phyloP scores from a whole-genome alignment of 163 green algal genomes.

The Chloromonas sp. region DNA sequence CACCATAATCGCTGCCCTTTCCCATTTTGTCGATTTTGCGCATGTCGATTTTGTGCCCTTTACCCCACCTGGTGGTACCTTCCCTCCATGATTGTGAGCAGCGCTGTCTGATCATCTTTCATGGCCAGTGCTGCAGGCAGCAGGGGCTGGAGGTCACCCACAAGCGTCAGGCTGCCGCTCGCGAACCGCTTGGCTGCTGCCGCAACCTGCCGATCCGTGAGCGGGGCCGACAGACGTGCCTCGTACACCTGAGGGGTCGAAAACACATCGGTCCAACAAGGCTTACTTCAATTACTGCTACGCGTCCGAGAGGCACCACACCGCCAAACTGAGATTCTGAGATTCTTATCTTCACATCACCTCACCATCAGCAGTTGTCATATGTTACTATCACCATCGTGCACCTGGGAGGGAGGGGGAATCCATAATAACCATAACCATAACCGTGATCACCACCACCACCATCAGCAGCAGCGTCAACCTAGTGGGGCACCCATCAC shows the following conservation, averaged over 20 bases:
- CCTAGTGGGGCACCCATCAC: too few relatives aligned
- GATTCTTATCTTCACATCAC: too few relatives aligned
- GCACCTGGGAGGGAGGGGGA: too few relatives aligned
- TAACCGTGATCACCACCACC: too few relatives aligned
- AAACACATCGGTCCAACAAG: neutral
- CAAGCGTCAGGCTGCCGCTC: neutral
- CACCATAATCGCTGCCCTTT: neutral
- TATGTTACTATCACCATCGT: too few relatives aligned
- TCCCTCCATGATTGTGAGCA: neutral
- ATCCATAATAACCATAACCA: too few relatives aligned
- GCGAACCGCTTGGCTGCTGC: neutral
- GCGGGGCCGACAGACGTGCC: neutral
- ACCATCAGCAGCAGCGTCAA: too few relatives aligned
- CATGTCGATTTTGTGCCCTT: neutral
- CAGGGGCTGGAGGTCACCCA: neutral
- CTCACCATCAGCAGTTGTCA: too few relatives aligned
- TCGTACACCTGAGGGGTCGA: neutral
- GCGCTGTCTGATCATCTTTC: neutral
- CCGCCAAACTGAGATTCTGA: too few relatives aligned
- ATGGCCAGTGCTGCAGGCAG: neutral
- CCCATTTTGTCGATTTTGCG: neutral
- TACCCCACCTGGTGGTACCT: conserved; percentile 1
- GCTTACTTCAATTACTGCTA: neutral
- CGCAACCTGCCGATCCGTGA: neutral
- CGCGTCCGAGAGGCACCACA: neutral